A percentile compares a stretch with the other conserved stretches of the same genome.
phyloP scores from a whole-genome alignment of 2,329 filamentous ascomycete genomes.

The Xylariaceae sp. region DNA sequence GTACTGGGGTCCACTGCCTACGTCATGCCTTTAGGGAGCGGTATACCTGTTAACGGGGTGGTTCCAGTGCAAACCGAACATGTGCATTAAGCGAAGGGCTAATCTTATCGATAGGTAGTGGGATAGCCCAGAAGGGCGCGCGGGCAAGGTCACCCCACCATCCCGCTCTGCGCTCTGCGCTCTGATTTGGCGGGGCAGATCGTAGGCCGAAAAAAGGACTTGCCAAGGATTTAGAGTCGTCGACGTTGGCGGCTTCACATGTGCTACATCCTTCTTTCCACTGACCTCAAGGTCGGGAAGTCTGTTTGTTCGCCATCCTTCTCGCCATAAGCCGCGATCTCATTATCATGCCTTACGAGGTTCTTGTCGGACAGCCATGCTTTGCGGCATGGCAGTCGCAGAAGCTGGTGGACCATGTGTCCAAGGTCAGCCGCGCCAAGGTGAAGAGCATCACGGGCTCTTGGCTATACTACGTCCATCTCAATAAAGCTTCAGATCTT shows the following conservation, averaged over 20 bases:
- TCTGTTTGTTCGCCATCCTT: not conserved
- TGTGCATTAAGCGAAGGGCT: not conserved
- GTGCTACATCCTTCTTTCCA: slow-evolving; percentile 1
- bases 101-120: slow-evolving; percentile 14
- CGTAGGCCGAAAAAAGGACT: slow-evolving; percentile 5
- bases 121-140: not conserved
- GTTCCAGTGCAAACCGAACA: not conserved
- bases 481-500: slow-evolving; percentile 41
- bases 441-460: slow-evolving; percentile 46
- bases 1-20: too few relatives aligned
- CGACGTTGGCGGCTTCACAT: not conserved
- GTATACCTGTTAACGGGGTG: too few relatives aligned
- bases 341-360: slow-evolving; percentile 25
- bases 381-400: slow-evolving; percentile 43
- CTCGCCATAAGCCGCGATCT: not conserved
- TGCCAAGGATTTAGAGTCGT: not conserved
- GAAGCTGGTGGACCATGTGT: slow-evolving; percentile 41
- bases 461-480: slow-evolving; percentile 63
- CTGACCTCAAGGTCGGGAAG: slow-evolving; percentile 9
- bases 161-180: slow-evolving; percentile 10
- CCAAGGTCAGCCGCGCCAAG: slow-evolving; percentile 35
- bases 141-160: slow-evolving; percentile 12
- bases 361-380: slow-evolving; percentile 40
- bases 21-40: too few relatives aligned
- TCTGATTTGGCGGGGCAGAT: slow-evolving; percentile 15